Evolutionary conservation across 805 yeast species (phyloP), one percentile per base, ranked within the genome.

Genomic region (Zygosaccharomyces rouxii): DNA sequence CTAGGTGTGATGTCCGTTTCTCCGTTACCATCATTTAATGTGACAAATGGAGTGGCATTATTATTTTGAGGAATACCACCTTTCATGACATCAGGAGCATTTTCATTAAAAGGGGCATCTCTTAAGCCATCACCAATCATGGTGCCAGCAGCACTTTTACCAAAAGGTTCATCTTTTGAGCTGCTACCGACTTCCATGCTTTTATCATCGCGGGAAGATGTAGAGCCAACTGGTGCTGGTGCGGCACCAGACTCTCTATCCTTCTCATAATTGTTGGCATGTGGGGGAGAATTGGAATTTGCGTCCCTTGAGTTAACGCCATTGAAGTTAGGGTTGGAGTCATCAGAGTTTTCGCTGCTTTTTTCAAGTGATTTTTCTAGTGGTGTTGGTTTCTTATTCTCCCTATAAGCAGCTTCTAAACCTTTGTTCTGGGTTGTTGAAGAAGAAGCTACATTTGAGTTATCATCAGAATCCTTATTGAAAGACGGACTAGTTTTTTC

Each of bases 1-100:
- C 25, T 41, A 11, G 37, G 44, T 13, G 44, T 28, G 16, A 41
- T 41, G 22, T 41, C 44, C 14, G 35, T 41, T 28, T 41, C 35
- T 2, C 13, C n/a, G 7, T 18, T 23, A 18, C 44, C 44, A 41
- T 41, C 44, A 18, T 41, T 41, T 25, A 41, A 29, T 1, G 44
- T 41, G 23, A 41, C 35, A 14, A 25, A 41, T 11, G 44, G 44
- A 29, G 18, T 41, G 10, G 5, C 23, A 21, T 33, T 33, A 13
- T 18, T 9, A n/a, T 9, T 28, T 7, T 25, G 7, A 21, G 26
- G 10, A 2, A 33, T 14, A 29, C 29, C 44, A 28, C n/a, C 22
- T 23, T 6, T 7, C 10, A 13, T 23, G 6, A 22, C 11, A 5
- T 11, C 9, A 13, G 19, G 19, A 26, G 16, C 28, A 14, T 11